A percentile compares a stretch with the other conserved stretches of the same genome.
phyloP scores from a whole-genome alignment of 305 asterid genomes.

The Fraxinus platypoda region DNA sequence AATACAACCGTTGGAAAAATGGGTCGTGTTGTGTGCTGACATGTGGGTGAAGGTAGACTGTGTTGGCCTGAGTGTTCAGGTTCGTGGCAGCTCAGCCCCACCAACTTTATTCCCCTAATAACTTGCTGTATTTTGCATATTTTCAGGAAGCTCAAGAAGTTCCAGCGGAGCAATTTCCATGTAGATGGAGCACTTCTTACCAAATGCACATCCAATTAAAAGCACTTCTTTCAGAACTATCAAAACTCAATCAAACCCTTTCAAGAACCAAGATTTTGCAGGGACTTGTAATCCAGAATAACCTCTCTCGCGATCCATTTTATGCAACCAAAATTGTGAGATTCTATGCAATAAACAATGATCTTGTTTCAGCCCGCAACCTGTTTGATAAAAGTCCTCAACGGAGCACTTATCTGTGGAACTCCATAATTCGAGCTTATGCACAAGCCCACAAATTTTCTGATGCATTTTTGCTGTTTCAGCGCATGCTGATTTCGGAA shows the following conservation, averaged over 20 bases:
- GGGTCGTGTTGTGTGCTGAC: too few relatives aligned
- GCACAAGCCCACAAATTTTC: conserved; percentile 49
- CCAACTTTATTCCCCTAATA: too few relatives aligned
- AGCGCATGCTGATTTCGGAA: conserved; percentile 44
- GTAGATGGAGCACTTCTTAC: not conserved
- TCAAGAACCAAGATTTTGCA: conserved; percentile 52
- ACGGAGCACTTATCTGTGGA: conserved; percentile 70
- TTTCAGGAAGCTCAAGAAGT: too few relatives aligned
- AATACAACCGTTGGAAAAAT: too few relatives aligned
- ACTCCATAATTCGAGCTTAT: conserved; percentile 74
- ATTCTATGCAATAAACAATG: conserved; percentile 56
- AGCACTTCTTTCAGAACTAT: conserved; percentile 41
- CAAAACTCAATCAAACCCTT: conserved; percentile 45
- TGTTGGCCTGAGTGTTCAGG: too few relatives aligned
- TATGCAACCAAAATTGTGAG: conserved; percentile 58
- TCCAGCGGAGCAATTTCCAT: not conserved
- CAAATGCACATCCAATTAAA: conserved; percentile 41
- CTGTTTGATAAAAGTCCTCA: conserved; percentile 69
- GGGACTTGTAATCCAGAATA: conserved; percentile 39
- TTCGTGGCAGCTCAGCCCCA: too few relatives aligned
- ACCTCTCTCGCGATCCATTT: conserved; percentile 59
- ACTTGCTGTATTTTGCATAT: not conserved
- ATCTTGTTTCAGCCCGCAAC: conserved; percentile 60
- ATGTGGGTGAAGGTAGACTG: too few relatives aligned
- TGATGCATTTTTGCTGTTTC: conserved; percentile 48